Evolutionary conservation across 805 yeast species (phyloP).

Genomic region (Yueomyces sp.): DNA sequence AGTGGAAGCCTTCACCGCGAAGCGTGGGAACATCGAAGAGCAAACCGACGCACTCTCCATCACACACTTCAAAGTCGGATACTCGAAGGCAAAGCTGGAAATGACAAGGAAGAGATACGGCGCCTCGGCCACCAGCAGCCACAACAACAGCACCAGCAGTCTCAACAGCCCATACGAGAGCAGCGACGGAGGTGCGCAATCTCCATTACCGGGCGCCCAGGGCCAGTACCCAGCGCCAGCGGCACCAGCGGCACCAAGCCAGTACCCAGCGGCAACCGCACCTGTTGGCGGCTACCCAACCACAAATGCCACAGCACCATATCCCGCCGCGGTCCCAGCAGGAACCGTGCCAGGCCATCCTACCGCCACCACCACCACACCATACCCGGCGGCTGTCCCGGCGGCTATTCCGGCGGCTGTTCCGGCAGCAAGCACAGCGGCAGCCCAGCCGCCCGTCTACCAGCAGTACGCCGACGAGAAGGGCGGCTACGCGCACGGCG

Average conservation of each 20-base stretch:
- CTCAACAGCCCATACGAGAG: not conserved
- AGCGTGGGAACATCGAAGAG: slow-evolving; percentile 87
- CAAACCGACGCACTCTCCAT: slow-evolving; percentile 80
- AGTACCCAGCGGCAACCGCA: too few relatives aligned
- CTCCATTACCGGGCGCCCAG: not conserved
- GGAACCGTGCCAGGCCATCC: too few relatives aligned
- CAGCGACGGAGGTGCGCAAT: not conserved
- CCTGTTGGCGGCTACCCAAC: too few relatives aligned
- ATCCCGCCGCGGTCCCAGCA: too few relatives aligned
- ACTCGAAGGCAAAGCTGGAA: slow-evolving; percentile 74
- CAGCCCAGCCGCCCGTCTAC: not conserved
- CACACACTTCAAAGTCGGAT: slow-evolving; percentile 81
- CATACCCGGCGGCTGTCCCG: not conserved
- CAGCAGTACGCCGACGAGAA: too few relatives aligned
- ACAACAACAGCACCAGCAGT: slow-evolving; percentile 4
- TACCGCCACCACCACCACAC: too few relatives aligned
- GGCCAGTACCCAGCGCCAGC: not conserved
- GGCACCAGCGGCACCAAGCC: too few relatives aligned
- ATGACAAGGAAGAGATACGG: slow-evolving; percentile 68
- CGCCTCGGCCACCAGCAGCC: slow-evolving; percentile 1
- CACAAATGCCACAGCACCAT: too few relatives aligned
- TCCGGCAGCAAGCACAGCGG: slow-evolving; percentile 3
- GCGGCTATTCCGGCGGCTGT: slow-evolving; percentile 1
- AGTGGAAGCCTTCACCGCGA: slow-evolving; percentile 59
- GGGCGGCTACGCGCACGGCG: not conserved